Conservation (phyloP, 108 stramenopile species). For the Cyclostephanos tholiformis region DNA sequence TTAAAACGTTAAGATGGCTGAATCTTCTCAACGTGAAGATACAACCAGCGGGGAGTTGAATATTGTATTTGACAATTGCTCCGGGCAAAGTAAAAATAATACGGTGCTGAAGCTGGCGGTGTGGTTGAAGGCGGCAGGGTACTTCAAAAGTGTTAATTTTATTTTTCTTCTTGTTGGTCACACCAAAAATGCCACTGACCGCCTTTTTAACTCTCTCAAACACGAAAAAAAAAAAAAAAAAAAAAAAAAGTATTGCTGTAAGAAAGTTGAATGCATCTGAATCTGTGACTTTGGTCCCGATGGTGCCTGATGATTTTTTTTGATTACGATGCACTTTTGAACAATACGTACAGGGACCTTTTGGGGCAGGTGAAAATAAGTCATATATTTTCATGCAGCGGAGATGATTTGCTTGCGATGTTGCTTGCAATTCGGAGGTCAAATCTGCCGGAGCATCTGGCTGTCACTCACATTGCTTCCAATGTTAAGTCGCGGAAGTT, state of each 20-base stretch:
- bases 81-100: conserved; percentile 45
- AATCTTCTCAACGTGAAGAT: conserved; percentile 5
- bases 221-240: too few relatives aligned
- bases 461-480: background rate
- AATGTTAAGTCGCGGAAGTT: background rate
- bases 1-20: conserved; percentile 3
- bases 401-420: background rate
- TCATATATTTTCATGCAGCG: conserved; percentile 1
- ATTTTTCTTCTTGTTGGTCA: conserved; percentile 15
- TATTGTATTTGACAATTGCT: conserved; percentile 28
- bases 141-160: conserved; percentile 13
- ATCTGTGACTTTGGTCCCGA: background rate
- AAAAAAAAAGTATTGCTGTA: background rate
- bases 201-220: background rate
- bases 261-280: conserved; percentile 3
- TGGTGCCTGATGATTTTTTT: background rate
- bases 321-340: background rate
- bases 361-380: conserved; percentile 3
- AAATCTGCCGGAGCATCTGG: background rate
- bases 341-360: background rate
- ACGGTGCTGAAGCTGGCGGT: conserved; percentile 15
- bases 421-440: background rate
- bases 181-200: conserved; percentile 4
- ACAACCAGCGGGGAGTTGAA: too few relatives aligned
- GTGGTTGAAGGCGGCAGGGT: conserved; percentile 1